Percentiles rank a stretch among this genome's conserved stretches.
These are phyloP conservation scores for Aspergillus fructus DNA, from an alignment of 2,329 filamentous ascomycete genomes.

Conservation along the genomic window DNA sequence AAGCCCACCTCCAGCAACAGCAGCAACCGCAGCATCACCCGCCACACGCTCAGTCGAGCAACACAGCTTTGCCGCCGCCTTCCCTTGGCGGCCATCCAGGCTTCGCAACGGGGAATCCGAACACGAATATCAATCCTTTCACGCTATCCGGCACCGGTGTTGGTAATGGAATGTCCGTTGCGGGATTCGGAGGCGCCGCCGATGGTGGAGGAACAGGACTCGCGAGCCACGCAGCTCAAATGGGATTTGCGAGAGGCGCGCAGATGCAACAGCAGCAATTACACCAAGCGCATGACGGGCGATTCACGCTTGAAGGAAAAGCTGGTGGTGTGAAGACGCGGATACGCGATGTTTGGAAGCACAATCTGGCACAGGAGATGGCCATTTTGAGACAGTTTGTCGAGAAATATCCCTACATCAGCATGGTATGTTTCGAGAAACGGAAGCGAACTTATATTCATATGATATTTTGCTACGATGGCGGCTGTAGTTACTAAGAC, in stretches of 20 bases:
- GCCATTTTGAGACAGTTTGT: conserved; percentile 76
- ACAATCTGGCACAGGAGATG: conserved; percentile 91
- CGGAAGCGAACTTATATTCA: background rate
- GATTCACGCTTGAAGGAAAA: conserved; percentile 56
- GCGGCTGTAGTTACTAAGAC: background rate
- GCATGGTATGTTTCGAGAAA: conserved; percentile 69
- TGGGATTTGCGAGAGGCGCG: conserved; percentile 79
- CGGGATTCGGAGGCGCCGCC: conserved; percentile 56
- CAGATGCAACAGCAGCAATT: conserved; percentile 60
- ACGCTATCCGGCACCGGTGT: conserved; percentile 49
- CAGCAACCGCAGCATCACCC: conserved; percentile 44
- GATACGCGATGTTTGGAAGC: conserved; percentile 95
- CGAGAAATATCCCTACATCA: conserved; percentile 91
- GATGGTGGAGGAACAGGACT: conserved; percentile 67
- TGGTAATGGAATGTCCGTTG: conserved; percentile 58
- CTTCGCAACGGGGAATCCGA: conserved; percentile 64
- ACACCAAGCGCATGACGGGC: conserved; percentile 51
- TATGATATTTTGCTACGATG: background rate
- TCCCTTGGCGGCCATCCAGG: conserved; percentile 66
- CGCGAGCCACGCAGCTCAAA: conserved; percentile 81
- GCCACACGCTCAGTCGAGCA: conserved; percentile 45
- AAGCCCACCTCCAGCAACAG: conserved; percentile 46
- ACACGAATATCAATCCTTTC: conserved; percentile 68
- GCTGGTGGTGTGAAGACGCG: conserved; percentile 65
- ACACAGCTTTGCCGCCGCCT: conserved; percentile 53